Evolutionary conservation across 1,284 basidiomycete genomes (phyloP).

Genomic region (Ganoderma meredithae): DNA sequence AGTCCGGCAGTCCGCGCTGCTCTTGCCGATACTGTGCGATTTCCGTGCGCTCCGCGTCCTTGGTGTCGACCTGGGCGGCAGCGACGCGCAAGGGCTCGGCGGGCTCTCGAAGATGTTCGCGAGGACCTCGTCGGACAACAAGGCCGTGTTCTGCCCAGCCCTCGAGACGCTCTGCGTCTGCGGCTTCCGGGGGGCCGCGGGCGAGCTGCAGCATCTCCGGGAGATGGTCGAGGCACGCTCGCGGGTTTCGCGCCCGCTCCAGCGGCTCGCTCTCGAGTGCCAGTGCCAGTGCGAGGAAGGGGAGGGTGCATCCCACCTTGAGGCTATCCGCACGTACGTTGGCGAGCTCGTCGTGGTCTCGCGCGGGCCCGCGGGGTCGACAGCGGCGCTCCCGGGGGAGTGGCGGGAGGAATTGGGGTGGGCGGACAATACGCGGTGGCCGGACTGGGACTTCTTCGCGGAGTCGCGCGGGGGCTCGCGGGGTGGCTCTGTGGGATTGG

Average conservation of each 20-base stretch:
- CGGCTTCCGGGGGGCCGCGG: neutral
- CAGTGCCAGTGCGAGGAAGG: neutral
- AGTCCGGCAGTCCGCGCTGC: neutral
- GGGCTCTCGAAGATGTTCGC: conserved; percentile 3
- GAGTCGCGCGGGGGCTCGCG: conserved; percentile 1
- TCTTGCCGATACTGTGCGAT: conserved; percentile 3
- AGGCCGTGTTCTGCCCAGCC: neutral
- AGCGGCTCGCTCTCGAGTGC: conserved; percentile 8
- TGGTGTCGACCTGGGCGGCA: conserved; percentile 1
- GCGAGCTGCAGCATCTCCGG: neutral
- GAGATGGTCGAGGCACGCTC: conserved; percentile 7
- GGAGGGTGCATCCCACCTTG: neutral
- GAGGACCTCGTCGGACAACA: neutral
- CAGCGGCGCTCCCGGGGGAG: conserved; percentile 2
- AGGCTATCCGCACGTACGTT: neutral
- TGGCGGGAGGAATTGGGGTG: conserved; percentile 10
- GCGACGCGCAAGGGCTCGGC: neutral
- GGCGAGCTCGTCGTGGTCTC: conserved; percentile 11
- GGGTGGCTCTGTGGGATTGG: neutral
- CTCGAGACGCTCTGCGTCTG: conserved; percentile 10
- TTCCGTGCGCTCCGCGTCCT: conserved; percentile 11
- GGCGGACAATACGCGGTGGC: conserved; percentile 13
- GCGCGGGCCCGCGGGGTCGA: neutral
- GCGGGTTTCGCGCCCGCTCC: neutral
- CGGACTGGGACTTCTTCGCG: conserved; percentile 16